Evolutionary conservation across 257 asterid genomes (phyloP), one percentile per base, ranked within the genome.

Genomic region (Ophiorrhiza pumila): DNA sequence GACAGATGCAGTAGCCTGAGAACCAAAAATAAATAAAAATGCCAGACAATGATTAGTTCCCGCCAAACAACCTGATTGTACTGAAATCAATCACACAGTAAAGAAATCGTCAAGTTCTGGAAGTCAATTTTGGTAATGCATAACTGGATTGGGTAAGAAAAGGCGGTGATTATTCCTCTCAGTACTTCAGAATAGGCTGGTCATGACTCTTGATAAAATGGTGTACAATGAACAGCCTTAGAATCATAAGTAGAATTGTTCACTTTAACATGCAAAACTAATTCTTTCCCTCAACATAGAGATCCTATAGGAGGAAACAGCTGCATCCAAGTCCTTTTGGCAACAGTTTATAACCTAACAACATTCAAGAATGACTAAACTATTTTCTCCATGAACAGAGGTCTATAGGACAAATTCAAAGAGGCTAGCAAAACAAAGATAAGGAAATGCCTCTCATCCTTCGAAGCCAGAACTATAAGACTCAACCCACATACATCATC

Each of bases 1-100:
- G 99, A 95, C 74, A 92, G 84, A 79, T 90, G 98, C 73, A 95
- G 92, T 73, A 90, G 85, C 96, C 99, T 95, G 96, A 77, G 49
- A 71, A 71, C 31, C n/a, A n/a, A n/a, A n/a, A n/a, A n/a, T n/a
- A n/a, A 46, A 42, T 1, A 7, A 74, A 73, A 72, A 63, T 43
- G 71, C 10, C 46, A 61, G 61, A 6, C 12, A 4, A 22, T 63
- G 47, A 43, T 46, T 13, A 49, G 62, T 23, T 60, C 10, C 60
- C 1, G 41, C 58, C 55, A 69, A 57, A 53, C 42, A 46, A 18
- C 32, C 23, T 17, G 14, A 70, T 27, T 60, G 3, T 4, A 20
- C 46, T 43, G n/a, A 25, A 23, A 13, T 11, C 4, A 42, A 63
- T 55, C 35, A 29, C 8, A 23, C 22, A 71, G 29, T 20, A 45